A percentile compares a stretch with the other conserved stretches of the same genome.
Conservation (phyloP, 2,329 filamentous ascomycete genomes). For the Penicillium hordei region DNA sequence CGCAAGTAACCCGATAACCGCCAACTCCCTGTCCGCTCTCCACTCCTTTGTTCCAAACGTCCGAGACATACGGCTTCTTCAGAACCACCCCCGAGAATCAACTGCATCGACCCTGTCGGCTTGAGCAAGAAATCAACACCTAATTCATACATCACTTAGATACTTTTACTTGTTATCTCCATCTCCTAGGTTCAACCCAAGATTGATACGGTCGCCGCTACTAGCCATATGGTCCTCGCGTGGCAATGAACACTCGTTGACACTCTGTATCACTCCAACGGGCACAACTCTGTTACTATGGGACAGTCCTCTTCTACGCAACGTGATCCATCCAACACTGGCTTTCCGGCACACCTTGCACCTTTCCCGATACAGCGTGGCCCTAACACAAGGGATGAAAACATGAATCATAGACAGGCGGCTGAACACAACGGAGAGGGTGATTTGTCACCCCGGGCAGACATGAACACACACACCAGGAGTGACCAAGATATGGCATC, state of each 20-base stretch:
- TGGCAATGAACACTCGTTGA: slow-evolving; percentile 34
- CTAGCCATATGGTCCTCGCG: slow-evolving; percentile 19
- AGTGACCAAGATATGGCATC: slow-evolving; percentile 14
- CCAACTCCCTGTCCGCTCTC: not conserved
- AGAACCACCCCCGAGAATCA: slow-evolving; percentile 2
- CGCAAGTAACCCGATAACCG: not conserved
- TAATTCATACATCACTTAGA: not conserved
- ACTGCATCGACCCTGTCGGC: not conserved
- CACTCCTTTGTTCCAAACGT: slow-evolving; percentile 14
- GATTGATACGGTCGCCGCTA: slow-evolving; percentile 14
- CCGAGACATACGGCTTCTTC: slow-evolving; percentile 2
- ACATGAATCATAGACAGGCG: slow-evolving; percentile 34
- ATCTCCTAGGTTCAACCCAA: not conserved
- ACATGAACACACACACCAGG: slow-evolving; percentile 13
- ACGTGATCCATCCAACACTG: slow-evolving; percentile 35
- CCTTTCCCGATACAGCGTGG: slow-evolving; percentile 23
- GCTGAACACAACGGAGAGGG: slow-evolving; percentile 29
- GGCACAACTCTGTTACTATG: slow-evolving; percentile 38
- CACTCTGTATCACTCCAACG: slow-evolving; percentile 19
- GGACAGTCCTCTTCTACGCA: slow-evolving; percentile 46
- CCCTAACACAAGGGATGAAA: slow-evolving; percentile 34
- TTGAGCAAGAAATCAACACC: not conserved
- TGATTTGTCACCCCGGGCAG: slow-evolving; percentile 18
- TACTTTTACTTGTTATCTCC: not conserved
- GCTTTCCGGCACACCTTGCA: slow-evolving; percentile 23